These are phyloP conservation scores for Musa balbisiana DNA, from an alignment of 202 grass and related monocot species.

Conservation along the genomic window DNA sequence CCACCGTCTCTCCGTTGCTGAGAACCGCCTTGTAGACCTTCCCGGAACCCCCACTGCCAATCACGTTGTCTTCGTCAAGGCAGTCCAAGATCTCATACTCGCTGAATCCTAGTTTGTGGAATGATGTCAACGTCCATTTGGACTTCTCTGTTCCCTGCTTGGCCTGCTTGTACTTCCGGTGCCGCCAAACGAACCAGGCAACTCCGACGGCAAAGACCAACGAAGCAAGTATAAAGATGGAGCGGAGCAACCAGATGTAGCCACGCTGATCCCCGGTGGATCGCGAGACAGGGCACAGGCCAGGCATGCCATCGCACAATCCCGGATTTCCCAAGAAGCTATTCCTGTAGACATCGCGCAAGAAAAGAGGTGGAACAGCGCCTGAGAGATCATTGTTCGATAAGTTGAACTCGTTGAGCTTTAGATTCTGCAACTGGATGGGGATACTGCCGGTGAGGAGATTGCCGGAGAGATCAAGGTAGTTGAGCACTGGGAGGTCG, in stretches of 20 bases:
- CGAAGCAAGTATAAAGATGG: not conserved
- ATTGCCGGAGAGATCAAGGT: constrained; percentile 15
- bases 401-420: constrained; percentile 8
- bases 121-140: constrained; percentile 9
- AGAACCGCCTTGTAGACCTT: constrained; percentile 9
- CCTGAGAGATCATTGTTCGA: constrained; percentile 13
- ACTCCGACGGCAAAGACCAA: constrained; percentile 8
- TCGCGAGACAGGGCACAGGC: constrained; percentile 7
- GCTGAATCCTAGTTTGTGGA: constrained; percentile 16
- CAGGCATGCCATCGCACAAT: not conserved
- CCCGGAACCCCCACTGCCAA: constrained; percentile 1
- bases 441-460: constrained; percentile 4
- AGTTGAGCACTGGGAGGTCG: constrained; percentile 14
- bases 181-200: not conserved
- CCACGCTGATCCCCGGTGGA: not conserved
- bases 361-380: constrained; percentile 4
- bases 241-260: constrained; percentile 11
- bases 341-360: not conserved
- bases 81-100: constrained; percentile 10
- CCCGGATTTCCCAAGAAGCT: constrained; percentile 18
- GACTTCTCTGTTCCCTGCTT: constrained; percentile 7
- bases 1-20: constrained; percentile 1
- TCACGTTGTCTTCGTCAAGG: constrained; percentile 11
- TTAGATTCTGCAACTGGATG: constrained; percentile 9
- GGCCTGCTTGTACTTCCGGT: not conserved